phyloP scores from a whole-genome alignment of 768 basidiomycete species.

The Dioszegia aurantiaca region DNA sequence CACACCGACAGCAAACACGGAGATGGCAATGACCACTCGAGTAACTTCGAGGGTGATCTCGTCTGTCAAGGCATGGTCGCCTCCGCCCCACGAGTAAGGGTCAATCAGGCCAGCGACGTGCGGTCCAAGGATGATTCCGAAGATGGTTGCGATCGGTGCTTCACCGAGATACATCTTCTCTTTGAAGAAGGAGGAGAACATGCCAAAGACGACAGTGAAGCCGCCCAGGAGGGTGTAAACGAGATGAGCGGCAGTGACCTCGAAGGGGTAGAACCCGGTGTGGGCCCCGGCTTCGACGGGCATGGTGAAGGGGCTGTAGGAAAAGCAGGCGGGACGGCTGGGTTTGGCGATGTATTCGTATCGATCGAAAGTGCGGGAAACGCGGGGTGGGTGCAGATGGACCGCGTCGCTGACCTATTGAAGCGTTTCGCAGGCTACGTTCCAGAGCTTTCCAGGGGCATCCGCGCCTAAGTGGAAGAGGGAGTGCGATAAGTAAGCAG shows the following conservation, averaged over 20 bases:
- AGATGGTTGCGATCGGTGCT: slow-evolving; percentile 90
- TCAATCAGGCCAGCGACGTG: slow-evolving; percentile 77
- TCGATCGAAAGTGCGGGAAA: too few relatives aligned
- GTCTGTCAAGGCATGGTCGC: slow-evolving; percentile 59
- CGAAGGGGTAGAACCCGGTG: slow-evolving; percentile 55
- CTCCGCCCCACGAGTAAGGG: slow-evolving; percentile 69
- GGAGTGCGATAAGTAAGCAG: too few relatives aligned
- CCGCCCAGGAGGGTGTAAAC: slow-evolving; percentile 73
- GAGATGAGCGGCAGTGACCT: slow-evolving; percentile 69
- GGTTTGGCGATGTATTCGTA: too few relatives aligned
- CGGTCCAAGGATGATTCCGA: slow-evolving; percentile 88
- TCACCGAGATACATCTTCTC: slow-evolving; percentile 93
- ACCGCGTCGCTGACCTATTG: too few relatives aligned
- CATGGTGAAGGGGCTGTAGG: neutral
- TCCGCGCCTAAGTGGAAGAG: too few relatives aligned
- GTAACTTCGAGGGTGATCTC: slow-evolving; percentile 86
- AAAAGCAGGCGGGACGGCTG: neutral
- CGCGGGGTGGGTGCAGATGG: too few relatives aligned
- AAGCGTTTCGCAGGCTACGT: too few relatives aligned
- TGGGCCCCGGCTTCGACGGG: neutral
- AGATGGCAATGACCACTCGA: slow-evolving; percentile 88
- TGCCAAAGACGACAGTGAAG: slow-evolving; percentile 72
- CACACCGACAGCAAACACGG: slow-evolving; percentile 96
- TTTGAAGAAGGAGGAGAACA: slow-evolving; percentile 65
- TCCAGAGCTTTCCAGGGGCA: too few relatives aligned